Percentiles rank a stretch among this genome's conserved stretches.
phyloP scores from a whole-genome alignment of 768 basidiomycete species.

The Phallus indusiatus region DNA sequence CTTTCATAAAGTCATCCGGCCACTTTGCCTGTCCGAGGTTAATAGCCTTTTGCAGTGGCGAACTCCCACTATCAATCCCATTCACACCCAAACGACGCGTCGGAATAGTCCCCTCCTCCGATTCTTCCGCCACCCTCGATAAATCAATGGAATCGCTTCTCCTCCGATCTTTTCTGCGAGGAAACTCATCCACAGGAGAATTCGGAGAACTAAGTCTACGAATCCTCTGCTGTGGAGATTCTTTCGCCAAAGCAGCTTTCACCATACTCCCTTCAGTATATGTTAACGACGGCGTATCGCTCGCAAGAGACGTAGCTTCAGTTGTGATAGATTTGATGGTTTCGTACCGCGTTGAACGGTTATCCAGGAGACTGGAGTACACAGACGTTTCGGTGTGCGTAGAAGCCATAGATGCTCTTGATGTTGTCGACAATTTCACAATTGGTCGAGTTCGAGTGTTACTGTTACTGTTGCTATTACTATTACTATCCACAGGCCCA shows the following conservation, averaged over 20 bases:
- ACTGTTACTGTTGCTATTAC: no score
- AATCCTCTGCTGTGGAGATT: constrained; percentile 20
- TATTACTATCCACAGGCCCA: constrained; percentile 15
- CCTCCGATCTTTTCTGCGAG: constrained; percentile 42
- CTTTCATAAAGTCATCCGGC: constrained; percentile 73
- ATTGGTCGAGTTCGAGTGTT: constrained; percentile 18
- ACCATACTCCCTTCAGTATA: constrained; percentile 54
- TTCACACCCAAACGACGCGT: constrained; percentile 10
- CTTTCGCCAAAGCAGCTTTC: constrained; percentile 39
- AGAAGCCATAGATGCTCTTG: constrained; percentile 12
- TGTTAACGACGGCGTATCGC: constrained; percentile 55
- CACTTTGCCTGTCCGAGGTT: constrained; percentile 71
- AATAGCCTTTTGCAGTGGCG: constrained; percentile 23
- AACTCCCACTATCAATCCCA: constrained; percentile 18
- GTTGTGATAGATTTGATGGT: constrained; percentile 79
- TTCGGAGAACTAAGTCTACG: constrained; percentile 8
- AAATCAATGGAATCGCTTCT: constrained; percentile 58
- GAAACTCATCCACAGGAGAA: constrained; percentile 18
- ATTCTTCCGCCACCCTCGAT: constrained; percentile 59
- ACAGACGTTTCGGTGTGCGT: constrained; percentile 23
- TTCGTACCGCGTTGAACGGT: constrained; percentile 36
- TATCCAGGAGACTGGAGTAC: constrained; percentile 58
- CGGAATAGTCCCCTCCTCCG: constrained; percentile 38
- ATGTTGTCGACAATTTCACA: background rate
- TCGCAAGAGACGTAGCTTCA: constrained; percentile 56